These are phyloP conservation scores for Lactarius hengduanensis DNA, from an alignment of 768 basidiomycete species.

Conservation along the genomic window DNA sequence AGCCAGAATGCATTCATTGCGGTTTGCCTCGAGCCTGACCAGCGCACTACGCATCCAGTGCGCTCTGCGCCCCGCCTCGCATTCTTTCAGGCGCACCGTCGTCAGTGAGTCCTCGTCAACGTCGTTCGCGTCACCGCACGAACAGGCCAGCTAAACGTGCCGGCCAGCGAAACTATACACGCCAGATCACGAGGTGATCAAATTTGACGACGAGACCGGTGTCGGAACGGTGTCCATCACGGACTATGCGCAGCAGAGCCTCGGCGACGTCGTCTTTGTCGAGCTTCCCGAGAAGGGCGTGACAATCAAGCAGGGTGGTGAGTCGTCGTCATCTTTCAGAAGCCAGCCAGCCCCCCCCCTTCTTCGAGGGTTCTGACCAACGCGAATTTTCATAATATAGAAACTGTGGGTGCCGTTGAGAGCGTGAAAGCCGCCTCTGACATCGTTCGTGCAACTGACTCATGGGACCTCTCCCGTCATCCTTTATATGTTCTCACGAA, in stretches of 20 bases:
- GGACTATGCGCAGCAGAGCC: conserved; percentile 83
- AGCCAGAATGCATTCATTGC: conserved; percentile 31
- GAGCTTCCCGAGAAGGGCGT: conserved; percentile 74
- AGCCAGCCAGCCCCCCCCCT: neutral
- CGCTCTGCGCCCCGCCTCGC: conserved; percentile 32
- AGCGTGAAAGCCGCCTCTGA: conserved; percentile 97
- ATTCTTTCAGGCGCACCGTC: conserved; percentile 47
- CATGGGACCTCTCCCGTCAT: neutral
- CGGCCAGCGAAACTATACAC: conserved; percentile 74
- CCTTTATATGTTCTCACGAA: conserved; percentile 5
- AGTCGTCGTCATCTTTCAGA: conserved; percentile 34
- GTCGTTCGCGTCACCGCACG: neutral
- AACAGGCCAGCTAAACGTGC: neutral
- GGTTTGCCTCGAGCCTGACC: conserved; percentile 34
- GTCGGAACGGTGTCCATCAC: conserved; percentile 86
- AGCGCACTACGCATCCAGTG: conserved; percentile 32
- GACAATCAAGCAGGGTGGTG: conserved; percentile 70
- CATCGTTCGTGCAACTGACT: conserved; percentile 54
- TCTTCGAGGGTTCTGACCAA: neutral
- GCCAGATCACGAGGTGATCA: conserved; percentile 82
- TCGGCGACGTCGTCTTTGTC: conserved; percentile 97
- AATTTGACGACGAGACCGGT: conserved; percentile 72
- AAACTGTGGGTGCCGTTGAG: conserved; percentile 87
- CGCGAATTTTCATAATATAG: conserved; percentile 33
- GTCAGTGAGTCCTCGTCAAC: conserved; percentile 50